These are phyloP conservation scores for Fusarium chuoi DNA, from an alignment of 2,329 filamentous ascomycete genomes.

Conservation along the genomic window DNA sequence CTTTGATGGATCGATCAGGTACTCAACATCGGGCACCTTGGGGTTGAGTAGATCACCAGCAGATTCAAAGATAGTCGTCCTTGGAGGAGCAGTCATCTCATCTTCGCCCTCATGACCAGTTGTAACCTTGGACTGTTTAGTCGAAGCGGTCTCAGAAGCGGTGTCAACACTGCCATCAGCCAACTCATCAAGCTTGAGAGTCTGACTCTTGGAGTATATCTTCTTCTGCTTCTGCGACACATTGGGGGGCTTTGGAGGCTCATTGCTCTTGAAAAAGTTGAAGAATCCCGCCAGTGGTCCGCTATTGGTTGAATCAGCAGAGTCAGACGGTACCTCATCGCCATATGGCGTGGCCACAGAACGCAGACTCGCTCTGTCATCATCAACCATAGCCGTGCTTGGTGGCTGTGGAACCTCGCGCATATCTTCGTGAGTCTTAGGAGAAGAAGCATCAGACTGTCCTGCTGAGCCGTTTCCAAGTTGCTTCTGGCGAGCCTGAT, in stretches of 20 bases:
- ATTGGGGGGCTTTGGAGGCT: constrained; percentile 59
- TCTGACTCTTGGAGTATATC: constrained; percentile 83
- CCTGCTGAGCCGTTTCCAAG: constrained; percentile 48
- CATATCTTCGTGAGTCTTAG: constrained; percentile 51
- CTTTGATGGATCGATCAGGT: constrained; percentile 82
- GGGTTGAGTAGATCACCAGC: constrained; percentile 93
- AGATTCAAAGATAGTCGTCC: constrained; percentile 93
- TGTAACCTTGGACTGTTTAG: constrained; percentile 55
- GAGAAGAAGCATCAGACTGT: constrained; percentile 50
- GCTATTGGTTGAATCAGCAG: constrained; percentile 50
- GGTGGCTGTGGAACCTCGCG: constrained; percentile 77
- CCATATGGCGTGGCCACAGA: constrained; percentile 51
- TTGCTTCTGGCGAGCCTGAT: constrained; percentile 61
- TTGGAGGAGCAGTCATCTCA: constrained; percentile 77
- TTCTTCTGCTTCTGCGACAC: constrained; percentile 70
- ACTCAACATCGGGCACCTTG: constrained; percentile 82
- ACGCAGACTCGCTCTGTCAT: constrained; percentile 69
- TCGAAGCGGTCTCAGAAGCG: constrained; percentile 4
- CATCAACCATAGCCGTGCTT: constrained; percentile 72
- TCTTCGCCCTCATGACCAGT: constrained; percentile 61
- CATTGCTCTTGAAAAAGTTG: constrained; percentile 76
- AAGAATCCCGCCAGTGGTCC: constrained; percentile 72
- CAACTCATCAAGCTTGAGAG: constrained; percentile 55
- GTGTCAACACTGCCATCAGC: neutral
- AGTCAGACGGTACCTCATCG: constrained; percentile 42